Base-by-base conservation (phyloP, 2,329 filamentous ascomycete genomes). In the Colletotrichum simmondsii region DNA sequence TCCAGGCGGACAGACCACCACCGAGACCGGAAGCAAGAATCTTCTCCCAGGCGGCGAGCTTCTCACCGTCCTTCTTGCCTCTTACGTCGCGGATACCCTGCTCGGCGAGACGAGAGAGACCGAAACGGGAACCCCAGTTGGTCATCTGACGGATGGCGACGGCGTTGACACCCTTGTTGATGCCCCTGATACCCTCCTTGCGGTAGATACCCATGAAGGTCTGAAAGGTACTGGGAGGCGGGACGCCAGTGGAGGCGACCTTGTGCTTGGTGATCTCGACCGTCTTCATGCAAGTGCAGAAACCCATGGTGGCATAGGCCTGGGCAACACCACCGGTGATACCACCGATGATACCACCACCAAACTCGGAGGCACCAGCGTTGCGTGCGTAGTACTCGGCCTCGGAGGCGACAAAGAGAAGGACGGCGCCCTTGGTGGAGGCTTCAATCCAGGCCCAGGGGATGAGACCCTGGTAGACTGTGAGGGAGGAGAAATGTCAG, bases 271-370 rank as follows among this genome's bases (percentile, higher is more conserved):
- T 99, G 86, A 99, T 99, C 86, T 99, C 97, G 77, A 98, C 97
- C 76, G 97, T 99, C 92, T 99, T 99, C 97, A 99, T 99, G 91
- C 97, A 99, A 75, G 97, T 99, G 87, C 97, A 99, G 92, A 99
- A 99, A 78, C 97, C 97, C 96, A 99, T 99, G 83, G 97, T 99
- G 77, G 97, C 97, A 84, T 99, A 99, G 73, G 97, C 97, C 87
- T 99, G 97, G 59, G 96, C 97, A 72, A 99, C 92, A 89, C 97
- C 97, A 82, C 97, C 97, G 26, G 92, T 90, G 88, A 99, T 95
- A 85, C 97, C 97, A 80, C 97, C 97, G 37, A 89, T 82, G 86
- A 99, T 98, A 82, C 97, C 97, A 77, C 92, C 91, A 64, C 93
- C 88, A 84, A 99, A 98, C 84, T 97, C 93, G 79, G 89, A 91